Evolutionary conservation across 148 eudicot genomes (phyloP), one percentile per base, ranked within the genome.

Genomic region (Salicornia ramosissima): DNA sequence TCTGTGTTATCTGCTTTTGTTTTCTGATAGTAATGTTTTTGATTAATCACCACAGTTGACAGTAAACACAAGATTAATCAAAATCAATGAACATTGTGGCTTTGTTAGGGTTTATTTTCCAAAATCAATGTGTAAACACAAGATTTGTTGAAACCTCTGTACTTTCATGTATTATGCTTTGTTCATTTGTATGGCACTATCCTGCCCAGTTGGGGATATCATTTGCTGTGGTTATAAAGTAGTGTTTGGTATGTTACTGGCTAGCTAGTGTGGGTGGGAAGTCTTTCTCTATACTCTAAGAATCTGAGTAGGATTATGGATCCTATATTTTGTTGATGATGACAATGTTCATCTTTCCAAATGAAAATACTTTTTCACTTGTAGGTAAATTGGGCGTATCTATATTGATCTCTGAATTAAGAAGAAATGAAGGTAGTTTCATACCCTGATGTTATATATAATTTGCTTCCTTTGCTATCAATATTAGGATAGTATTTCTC

Each of bases 391-490:
- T 74, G 89, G 87, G 84, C 86, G 89, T 88, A 71, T 79, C 98
- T 88, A 85, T 85, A 79, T 82, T 86, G 96, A 89, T 87, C 88
- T 86, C 96, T 87, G 89, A 90, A 80, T 80, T 89, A 91, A 82
- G 96, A 84, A 73, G 96, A 83, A 79, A 83, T 89, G 82, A 91
- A 89, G 97, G 97, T 92, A 92, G 97, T 75, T 87, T 82, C 84
- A 77, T 82, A 83, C 80, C 86, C 87, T 75, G 13, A 63, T n/a
- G n/a, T 84, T 65, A 81, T 70, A 69, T 77, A 74, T 71, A 54
- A 78, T 69, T 49, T 70, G 65, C 76, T 78, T 67, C 51, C 30
- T 59, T 31, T 33, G 65, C 54, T 34, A 21, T 59, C 65, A n/a
- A n/a, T 75, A 46, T 64, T 18, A 59, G 43, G 63, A 26, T 49